Base-by-base conservation (phyloP, 176 grass and related monocot species). In the Musa troglodytarum region DNA sequence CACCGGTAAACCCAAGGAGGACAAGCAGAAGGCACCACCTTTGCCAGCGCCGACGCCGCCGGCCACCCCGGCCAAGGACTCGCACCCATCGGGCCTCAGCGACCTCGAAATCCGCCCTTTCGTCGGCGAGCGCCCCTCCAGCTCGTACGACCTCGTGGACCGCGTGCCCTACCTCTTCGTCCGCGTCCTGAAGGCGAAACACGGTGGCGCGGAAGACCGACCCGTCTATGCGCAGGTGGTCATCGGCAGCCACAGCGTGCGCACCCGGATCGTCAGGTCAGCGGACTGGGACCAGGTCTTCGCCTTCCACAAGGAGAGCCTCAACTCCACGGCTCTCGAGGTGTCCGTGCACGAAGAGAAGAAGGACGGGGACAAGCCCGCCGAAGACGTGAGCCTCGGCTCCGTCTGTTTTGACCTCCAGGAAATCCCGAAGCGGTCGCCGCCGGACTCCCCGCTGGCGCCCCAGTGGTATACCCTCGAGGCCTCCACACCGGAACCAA, bases 381-480 rank as follows among this genome's bases (percentile, higher is more conserved):
- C 74, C n/a, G 63, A 58, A 53, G 82, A 94, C 22, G 58, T 84
- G 3, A 70, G 50, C 78, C 84, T 99, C 25, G 95, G 95, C 2
- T 89, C 82, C 8, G 80, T 94, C 63, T 88, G 69, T 62, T 99
- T 99, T 71, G 88, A 99, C 65, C 86, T 99, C 19, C 86, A 87
- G 9, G 95, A 99, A 19, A 81, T 94, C 10, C 95, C 95, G 1
- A 99, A 99, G 53, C 79, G 90, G 17, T 90, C 88, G 50, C 85
- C 95, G 1, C 95, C 88, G 9, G 95, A 99, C 85, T 94, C 90
- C 53, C 64, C 90, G n/a, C 88, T 99, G 22, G 95, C 95, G 1
- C 86, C 95, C n/a, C 95, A 99, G 70, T 99, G 95, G 95, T 99
- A 99, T 74, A 92, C 95, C 15, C 82, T 99, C 51, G 90, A 91